phyloP scores from a whole-genome alignment of 2,329 filamentous ascomycete genomes.

The Fusarium graminum region DNA sequence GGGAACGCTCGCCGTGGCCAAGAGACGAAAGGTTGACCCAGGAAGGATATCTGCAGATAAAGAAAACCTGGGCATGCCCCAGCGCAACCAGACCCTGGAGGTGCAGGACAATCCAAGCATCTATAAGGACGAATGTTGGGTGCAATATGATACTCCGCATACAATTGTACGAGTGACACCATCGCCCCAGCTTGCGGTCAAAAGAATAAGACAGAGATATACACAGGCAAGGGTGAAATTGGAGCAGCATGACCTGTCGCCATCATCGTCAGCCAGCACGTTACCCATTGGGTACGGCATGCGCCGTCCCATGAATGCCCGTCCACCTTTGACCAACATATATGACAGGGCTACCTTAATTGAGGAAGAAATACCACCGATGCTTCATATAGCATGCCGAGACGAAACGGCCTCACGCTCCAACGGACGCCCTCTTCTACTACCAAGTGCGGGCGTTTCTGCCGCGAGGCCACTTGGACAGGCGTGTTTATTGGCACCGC shows the following conservation, averaged over 20 bases:
- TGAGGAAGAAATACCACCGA: background rate
- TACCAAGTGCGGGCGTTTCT: background rate
- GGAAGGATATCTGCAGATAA: conserved; percentile 28
- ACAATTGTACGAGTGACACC: conserved; percentile 10
- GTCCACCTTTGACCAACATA: conserved; percentile 43
- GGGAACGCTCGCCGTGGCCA: conserved; percentile 53
- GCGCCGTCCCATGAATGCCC: conserved; percentile 30
- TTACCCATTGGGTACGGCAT: conserved; percentile 27
- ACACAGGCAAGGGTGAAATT: background rate
- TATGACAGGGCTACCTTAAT: conserved; percentile 4
- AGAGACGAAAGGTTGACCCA: conserved; percentile 49
- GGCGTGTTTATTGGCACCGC: conserved; percentile 56
- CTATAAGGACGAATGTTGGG: conserved; percentile 24
- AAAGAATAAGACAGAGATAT: conserved; percentile 34
- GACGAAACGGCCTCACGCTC: background rate
- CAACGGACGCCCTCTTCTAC: background rate
- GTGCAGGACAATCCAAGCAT: background rate
- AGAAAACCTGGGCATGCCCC: conserved; percentile 30
- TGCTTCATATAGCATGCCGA: conserved; percentile 2
- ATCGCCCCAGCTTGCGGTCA: conserved; percentile 32
- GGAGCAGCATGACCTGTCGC: background rate
- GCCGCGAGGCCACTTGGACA: background rate
- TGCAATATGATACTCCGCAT: conserved; percentile 29
- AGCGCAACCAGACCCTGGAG: conserved; percentile 2
- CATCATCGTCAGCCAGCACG: conserved; percentile 14